These are phyloP conservation scores for Calonectria multiphialidica DNA, from an alignment of 2,329 filamentous ascomycete species.

Conservation along the genomic window DNA sequence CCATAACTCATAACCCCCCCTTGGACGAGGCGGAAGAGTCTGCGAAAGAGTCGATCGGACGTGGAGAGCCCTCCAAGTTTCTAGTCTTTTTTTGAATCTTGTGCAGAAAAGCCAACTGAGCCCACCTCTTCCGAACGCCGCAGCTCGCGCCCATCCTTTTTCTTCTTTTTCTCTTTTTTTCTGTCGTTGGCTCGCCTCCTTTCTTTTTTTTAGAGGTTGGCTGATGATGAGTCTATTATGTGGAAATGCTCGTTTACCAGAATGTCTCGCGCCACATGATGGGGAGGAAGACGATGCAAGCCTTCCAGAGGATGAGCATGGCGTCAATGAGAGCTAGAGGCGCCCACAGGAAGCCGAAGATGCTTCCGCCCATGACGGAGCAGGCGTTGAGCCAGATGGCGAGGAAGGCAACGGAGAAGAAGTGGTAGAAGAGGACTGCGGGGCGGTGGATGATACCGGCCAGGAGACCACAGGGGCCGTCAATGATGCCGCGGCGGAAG, in stretches of 20 bases:
- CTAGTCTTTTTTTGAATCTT: slow-evolving; percentile 3
- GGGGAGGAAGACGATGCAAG: slow-evolving; percentile 84
- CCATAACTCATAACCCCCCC: not conserved
- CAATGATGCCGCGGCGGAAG: slow-evolving; percentile 82
- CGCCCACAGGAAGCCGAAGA: slow-evolving; percentile 55
- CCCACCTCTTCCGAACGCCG: slow-evolving; percentile 38
- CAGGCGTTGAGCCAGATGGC: slow-evolving; percentile 77
- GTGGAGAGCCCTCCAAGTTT: slow-evolving; percentile 8
- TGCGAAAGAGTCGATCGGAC: not conserved
- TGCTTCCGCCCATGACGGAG: slow-evolving; percentile 52
- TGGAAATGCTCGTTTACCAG: slow-evolving; percentile 32
- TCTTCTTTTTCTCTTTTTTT: not conserved
- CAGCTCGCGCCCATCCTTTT: slow-evolving; percentile 31
- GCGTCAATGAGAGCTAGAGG: slow-evolving; percentile 76
- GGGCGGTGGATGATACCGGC: slow-evolving; percentile 85
- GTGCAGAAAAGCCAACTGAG: slow-evolving; percentile 32
- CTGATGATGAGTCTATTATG: not conserved
- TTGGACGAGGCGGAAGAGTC: not conserved
- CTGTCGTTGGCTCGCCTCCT: not conserved
- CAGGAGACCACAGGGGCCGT: slow-evolving; percentile 85
- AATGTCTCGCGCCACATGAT: slow-evolving; percentile 78
- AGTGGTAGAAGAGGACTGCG: slow-evolving; percentile 86
- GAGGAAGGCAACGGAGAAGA: slow-evolving; percentile 92
- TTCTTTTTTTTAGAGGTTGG: not conserved
- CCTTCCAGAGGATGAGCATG: slow-evolving; percentile 81